Conservation (phyloP, 305 asterid genomes). For the Fraxinus greggii region DNA sequence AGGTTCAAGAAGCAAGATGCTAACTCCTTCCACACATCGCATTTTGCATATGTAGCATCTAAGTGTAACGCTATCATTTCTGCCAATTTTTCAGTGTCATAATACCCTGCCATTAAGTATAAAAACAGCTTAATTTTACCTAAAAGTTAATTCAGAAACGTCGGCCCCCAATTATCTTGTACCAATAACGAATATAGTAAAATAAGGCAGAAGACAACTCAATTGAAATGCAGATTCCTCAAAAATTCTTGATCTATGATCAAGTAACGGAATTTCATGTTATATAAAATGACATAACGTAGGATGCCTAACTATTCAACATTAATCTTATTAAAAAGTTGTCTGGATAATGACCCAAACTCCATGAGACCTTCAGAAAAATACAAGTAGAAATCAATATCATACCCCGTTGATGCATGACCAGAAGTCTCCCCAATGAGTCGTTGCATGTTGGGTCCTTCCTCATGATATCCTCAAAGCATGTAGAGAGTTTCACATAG, state of each 20-base stretch:
- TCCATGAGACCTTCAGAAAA: conserved; percentile 4
- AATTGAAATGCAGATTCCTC: background rate
- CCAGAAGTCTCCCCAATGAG: conserved; percentile 60
- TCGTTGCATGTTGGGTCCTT: conserved; percentile 77
- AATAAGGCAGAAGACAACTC: background rate
- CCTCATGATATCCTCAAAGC: conserved; percentile 68
- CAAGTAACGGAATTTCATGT: background rate
- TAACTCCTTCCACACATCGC: conserved; percentile 66
- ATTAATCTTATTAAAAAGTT: background rate
- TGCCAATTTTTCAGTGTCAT: conserved; percentile 53
- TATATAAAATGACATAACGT: background rate
- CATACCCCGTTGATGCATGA: conserved; percentile 70
- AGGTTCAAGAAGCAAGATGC: conserved; percentile 65
- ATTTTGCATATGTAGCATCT: conserved; percentile 57
- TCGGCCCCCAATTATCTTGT: background rate
- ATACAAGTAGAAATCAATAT: conserved; percentile 19
- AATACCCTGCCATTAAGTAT: conserved; percentile 53
- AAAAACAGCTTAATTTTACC: conserved; percentile 15
- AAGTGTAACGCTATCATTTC: conserved; percentile 81
- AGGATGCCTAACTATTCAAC: background rate
- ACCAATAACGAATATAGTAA: background rate
- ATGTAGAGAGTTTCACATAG: conserved; percentile 43
- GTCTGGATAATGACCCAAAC: conserved; percentile 19
- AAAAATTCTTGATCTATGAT: background rate
- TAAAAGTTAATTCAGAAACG: background rate